These are phyloP conservation scores for Rhodotorula sp. DNA, from an alignment of 1,284 basidiomycete species.

Conservation along the genomic window DNA sequence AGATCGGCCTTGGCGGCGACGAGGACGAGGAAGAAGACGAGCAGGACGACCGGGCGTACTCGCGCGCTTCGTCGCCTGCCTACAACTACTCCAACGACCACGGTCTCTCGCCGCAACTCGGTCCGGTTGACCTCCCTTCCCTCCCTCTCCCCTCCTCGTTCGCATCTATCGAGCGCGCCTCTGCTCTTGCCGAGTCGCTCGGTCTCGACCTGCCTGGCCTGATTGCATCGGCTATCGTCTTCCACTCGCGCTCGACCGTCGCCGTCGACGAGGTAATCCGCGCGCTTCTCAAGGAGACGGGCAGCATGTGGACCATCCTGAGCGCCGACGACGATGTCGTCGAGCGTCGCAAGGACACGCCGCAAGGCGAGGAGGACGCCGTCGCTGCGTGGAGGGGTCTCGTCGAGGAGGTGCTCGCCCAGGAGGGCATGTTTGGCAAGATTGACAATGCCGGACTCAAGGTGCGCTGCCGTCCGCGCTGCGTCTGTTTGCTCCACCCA, in stretches of 20 bases:
- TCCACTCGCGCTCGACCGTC: constrained; percentile 40
- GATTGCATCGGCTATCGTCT: constrained; percentile 39
- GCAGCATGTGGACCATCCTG: constrained; percentile 34
- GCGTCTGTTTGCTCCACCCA: background rate
- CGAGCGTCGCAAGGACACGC: constrained; percentile 14
- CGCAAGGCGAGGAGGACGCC: constrained; percentile 20
- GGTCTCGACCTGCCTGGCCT: constrained; percentile 40
- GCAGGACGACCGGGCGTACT: background rate
- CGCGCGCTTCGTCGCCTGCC: constrained; percentile 10
- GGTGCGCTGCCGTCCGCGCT: constrained; percentile 8
- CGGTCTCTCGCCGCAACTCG: constrained; percentile 8
- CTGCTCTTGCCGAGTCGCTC: constrained; percentile 16
- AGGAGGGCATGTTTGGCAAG: constrained; percentile 36
- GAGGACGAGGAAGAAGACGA: background rate
- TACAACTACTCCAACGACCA: constrained; percentile 8
- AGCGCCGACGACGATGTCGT: constrained; percentile 8
- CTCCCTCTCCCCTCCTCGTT: constrained; percentile 6
- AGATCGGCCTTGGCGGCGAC: background rate
- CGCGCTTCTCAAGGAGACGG: constrained; percentile 27
- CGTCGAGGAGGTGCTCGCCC: constrained; percentile 22
- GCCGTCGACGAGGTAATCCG: constrained; percentile 34
- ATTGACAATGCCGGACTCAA: constrained; percentile 39
- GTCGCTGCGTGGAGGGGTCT: constrained; percentile 34
- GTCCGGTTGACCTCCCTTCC: background rate
- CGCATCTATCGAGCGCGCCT: background rate